Conservation (phyloP, 75 land plant species). For the Pinus albicaulis region DNA sequence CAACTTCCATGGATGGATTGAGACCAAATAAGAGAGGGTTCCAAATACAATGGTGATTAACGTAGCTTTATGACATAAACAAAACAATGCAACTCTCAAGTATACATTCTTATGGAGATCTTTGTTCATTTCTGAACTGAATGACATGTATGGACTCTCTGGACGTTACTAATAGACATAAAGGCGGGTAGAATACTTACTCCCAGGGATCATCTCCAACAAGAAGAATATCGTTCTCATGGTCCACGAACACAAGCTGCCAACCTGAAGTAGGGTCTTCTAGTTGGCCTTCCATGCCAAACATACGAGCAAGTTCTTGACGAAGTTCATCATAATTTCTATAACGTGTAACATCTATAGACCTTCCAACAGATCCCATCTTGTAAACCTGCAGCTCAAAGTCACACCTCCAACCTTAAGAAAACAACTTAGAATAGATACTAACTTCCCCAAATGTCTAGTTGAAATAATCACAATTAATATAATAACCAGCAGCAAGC, state of each 20-base stretch:
- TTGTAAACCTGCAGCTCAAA: constrained; percentile 78
- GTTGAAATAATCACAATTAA: neutral
- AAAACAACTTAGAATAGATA: neutral
- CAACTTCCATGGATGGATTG: no score
- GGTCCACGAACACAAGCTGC: constrained; percentile 95
- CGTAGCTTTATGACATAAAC: neutral
- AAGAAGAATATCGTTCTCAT: constrained; percentile 93
- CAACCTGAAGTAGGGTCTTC: constrained; percentile 86
- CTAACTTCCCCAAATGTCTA: neutral
- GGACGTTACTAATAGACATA: neutral
- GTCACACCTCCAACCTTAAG: neutral
- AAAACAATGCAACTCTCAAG: neutral
- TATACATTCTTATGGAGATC: neutral
- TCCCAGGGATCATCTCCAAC: constrained; percentile 99
- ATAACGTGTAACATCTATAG: constrained; percentile 82
- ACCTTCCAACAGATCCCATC: constrained; percentile 93
- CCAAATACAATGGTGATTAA: neutral
- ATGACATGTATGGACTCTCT: neutral
- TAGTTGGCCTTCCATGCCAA: constrained; percentile 84
- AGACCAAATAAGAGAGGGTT: no score
- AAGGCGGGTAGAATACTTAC: constrained; percentile 52
- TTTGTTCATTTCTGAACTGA: neutral
- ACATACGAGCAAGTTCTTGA: constrained; percentile 80
- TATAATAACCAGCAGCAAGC: neutral
- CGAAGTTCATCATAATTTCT: constrained; percentile 73